These are phyloP conservation scores for Fomitopsis betulina DNA, from an alignment of 1,284 basidiomycete genomes.

Conservation along the genomic window DNA sequence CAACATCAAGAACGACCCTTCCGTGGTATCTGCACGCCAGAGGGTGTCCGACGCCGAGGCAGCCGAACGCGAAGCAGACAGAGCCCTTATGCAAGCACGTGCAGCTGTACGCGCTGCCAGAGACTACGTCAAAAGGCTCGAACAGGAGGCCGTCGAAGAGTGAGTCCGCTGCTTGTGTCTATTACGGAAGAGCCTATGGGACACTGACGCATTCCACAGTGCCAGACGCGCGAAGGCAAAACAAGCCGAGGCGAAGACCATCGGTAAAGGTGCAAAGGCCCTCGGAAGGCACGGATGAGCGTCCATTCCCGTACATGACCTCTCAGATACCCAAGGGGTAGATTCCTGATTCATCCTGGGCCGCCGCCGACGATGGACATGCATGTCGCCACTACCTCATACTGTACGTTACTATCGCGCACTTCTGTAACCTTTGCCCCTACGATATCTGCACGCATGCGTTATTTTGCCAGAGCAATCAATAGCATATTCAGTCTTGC, in stretches of 20 bases:
- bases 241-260: conserved; percentile 51
- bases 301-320: background rate
- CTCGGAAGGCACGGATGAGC: conserved; percentile 53
- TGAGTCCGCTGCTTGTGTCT: conserved; percentile 27
- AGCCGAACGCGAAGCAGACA: conserved; percentile 52
- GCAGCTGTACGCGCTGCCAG: conserved; percentile 44
- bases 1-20: conserved; percentile 38
- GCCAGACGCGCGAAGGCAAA: conserved; percentile 52
- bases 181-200: background rate
- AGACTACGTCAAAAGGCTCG: conserved; percentile 48
- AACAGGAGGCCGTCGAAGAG: conserved; percentile 54
- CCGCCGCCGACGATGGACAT: too few relatives aligned
- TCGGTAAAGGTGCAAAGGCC: conserved; percentile 48
- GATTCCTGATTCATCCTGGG: too few relatives aligned
- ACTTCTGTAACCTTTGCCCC: background rate
- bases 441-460: background rate
- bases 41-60: conserved; percentile 51
- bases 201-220: conserved; percentile 25
- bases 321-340: too few relatives aligned
- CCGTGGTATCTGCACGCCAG: conserved; percentile 45
- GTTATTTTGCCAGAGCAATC: too few relatives aligned
- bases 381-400: background rate
- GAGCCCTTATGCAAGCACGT: conserved; percentile 43
- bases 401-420: background rate
- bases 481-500: too few relatives aligned